Evolutionary conservation across 1,284 basidiomycete genomes (phyloP).

Genomic region (Ceratobasidium sp.): DNA sequence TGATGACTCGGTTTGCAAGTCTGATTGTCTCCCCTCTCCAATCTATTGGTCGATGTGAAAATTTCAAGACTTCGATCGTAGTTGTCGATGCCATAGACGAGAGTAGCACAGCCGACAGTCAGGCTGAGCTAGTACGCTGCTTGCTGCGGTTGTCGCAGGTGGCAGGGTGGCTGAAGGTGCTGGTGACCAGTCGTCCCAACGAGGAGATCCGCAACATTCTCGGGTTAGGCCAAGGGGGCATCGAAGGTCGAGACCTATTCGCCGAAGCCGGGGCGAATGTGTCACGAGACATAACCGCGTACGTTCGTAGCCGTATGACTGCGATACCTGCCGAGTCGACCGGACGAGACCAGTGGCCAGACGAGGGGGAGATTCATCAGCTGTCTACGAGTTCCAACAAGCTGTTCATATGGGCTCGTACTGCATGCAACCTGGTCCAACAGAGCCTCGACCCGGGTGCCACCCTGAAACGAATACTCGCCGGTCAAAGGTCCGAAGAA

Average conservation of each 20-base stretch:
- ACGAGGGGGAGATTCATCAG: not conserved
- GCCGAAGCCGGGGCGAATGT: not conserved
- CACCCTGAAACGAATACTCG: not conserved
- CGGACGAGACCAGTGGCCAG: not conserved
- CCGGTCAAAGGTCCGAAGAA: not conserved
- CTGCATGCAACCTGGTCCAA: conserved; percentile 7
- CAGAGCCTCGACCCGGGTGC: conserved; percentile 1
- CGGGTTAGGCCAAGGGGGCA: no score
- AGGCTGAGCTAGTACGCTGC: not conserved
- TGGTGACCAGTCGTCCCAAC: conserved; percentile 40
- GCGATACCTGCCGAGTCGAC: not conserved
- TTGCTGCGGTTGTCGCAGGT: not conserved
- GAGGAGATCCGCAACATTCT: conserved; percentile 1
- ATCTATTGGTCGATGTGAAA: not conserved
- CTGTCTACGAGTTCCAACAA: conserved; percentile 15
- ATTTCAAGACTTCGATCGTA: not conserved
- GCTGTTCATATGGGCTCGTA: conserved; percentile 41
- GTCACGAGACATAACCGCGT: not conserved
- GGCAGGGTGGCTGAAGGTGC: conserved; percentile 18
- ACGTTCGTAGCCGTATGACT: not conserved
- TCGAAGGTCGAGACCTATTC: not conserved
- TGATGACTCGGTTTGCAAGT: not conserved
- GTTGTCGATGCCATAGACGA: conserved; percentile 43
- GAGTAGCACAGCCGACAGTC: not conserved
- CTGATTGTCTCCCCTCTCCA: conserved; percentile 29